These are phyloP conservation scores for Aspergillus sp. DNA, from an alignment of 2,329 filamentous ascomycete species.

Conservation along the genomic window DNA sequence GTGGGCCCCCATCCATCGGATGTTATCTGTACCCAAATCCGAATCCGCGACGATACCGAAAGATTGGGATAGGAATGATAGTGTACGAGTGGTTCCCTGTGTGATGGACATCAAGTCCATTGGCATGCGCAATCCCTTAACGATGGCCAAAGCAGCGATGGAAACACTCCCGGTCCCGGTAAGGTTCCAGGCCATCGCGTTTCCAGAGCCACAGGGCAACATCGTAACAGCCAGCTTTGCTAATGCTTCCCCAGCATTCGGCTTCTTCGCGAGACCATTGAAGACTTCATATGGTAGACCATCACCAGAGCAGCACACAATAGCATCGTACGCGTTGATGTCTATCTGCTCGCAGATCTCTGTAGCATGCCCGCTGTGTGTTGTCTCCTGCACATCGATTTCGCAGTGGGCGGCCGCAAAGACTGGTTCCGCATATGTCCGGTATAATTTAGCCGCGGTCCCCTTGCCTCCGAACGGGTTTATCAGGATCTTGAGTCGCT, in stretches of 20 bases:
- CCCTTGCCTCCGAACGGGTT: slow-evolving; percentile 91
- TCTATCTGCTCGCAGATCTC: slow-evolving; percentile 75
- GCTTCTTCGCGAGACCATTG: slow-evolving; percentile 79
- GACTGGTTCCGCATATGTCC: slow-evolving; percentile 74
- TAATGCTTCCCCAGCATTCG: slow-evolving; percentile 73
- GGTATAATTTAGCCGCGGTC: slow-evolving; percentile 69
- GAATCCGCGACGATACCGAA: slow-evolving; percentile 87
- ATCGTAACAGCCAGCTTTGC: slow-evolving; percentile 77
- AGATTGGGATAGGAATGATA: slow-evolving; percentile 89
- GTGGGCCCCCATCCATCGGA: slow-evolving; percentile 87
- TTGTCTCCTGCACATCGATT: slow-evolving; percentile 72
- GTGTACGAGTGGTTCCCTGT: slow-evolving; percentile 68
- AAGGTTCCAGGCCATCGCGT: slow-evolving; percentile 87
- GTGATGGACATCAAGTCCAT: slow-evolving; percentile 87
- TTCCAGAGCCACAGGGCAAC: slow-evolving; percentile 89
- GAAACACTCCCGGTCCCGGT: slow-evolving; percentile 76
- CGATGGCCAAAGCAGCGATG: slow-evolving; percentile 74
- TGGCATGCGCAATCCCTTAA: slow-evolving; percentile 83
- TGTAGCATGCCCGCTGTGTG: slow-evolving; percentile 71
- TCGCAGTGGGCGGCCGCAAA: slow-evolving; percentile 77
- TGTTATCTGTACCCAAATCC: slow-evolving; percentile 84
- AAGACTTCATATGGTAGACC: slow-evolving; percentile 91
- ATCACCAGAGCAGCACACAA: slow-evolving; percentile 89
- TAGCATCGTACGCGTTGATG: slow-evolving; percentile 76
- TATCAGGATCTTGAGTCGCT: slow-evolving; percentile 81